Base-by-base conservation (phyloP, 305 asterid species). In the Fraxinus sp. region DNA sequence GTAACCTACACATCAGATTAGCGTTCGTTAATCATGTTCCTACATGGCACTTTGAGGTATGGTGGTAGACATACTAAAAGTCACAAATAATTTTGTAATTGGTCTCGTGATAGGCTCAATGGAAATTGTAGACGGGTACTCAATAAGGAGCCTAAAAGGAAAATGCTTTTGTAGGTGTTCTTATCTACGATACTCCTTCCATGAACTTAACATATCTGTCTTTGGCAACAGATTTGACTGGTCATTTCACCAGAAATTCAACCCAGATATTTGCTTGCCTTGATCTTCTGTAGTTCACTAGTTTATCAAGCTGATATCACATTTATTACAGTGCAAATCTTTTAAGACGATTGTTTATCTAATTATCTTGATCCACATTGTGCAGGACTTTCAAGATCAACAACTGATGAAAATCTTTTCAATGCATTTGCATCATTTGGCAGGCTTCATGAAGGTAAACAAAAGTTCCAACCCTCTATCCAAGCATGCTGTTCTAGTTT, bases 341-440 rank as follows among this genome's bases (percentile, higher is more conserved):
- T 66, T 4, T 2, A 7, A 32, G 1, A 1, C 41, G 13, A 22
- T 24, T 76, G 55, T 26, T 57, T 76, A 77, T 78, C 74, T 68
- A n/a, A n/a, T n/a, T n/a, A n/a, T n/a, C n/a, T n/a, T 74, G 30
- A 37, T 57, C 68, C 11, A 57, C 83, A 41, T 74, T 86, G 72
- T 36, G 82, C 92, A 96, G 99, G 99, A 66, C 98, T 96, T 79
- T 92, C 97, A 78, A 91, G 98, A 91, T 82, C 41, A 73, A 96
- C 99, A 0, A 89, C 88, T 9, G 98, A 96, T 84, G 98, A 92
- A 57, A 87, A 87, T 79, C 92, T 96, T 76, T 84, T 72, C 83
- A 90, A 89, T 13, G 95, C 98, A 74, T 95, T 95, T 88, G 91
- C 91, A 64, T 89, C 91, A 64, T 94, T 90, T 71, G 98, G 98